Conservation (phyloP, 1,139 yeast species). For the Candida tunisiensis region DNA sequence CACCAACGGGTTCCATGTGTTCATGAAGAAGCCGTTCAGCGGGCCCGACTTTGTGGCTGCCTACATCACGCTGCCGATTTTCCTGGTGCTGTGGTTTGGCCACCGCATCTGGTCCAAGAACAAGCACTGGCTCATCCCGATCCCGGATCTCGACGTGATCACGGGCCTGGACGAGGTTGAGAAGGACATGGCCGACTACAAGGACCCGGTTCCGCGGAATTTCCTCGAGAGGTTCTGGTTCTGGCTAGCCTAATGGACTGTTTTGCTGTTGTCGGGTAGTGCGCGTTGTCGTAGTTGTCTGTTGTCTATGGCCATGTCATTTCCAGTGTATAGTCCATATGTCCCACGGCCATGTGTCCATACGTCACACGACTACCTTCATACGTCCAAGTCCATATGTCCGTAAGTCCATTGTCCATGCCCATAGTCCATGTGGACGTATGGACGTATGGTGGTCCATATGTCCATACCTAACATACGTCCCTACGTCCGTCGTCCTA, state of each 20-base stretch:
- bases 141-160: slow-evolving; percentile 29
- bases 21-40: slow-evolving; percentile 33
- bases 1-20: slow-evolving; percentile 55
- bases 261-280: not conserved
- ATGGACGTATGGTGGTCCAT: too few relatives aligned
- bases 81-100: slow-evolving; percentile 29
- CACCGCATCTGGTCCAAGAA: slow-evolving; percentile 32
- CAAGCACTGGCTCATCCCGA: slow-evolving; percentile 26
- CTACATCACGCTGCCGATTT: slow-evolving; percentile 35
- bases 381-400: too few relatives aligned
- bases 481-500: too few relatives aligned
- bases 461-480: too few relatives aligned
- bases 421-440: too few relatives aligned
- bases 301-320: too few relatives aligned
- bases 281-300: not conserved
- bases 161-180: slow-evolving; percentile 36
- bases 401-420: too few relatives aligned
- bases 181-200: slow-evolving; percentile 21
- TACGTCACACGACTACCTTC: too few relatives aligned
- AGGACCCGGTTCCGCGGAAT: slow-evolving; percentile 22
- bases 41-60: slow-evolving; percentile 35
- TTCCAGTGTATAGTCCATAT: too few relatives aligned
- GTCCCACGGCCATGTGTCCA: too few relatives aligned
- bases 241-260: slow-evolving; percentile 19
- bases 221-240: slow-evolving; percentile 24